A percentile compares a stretch with the other conserved stretches of the same genome.
Evolutionary conservation across 139 green algal genomes (phyloP).

Genomic region (Chlorella sorokiniana): DNA sequence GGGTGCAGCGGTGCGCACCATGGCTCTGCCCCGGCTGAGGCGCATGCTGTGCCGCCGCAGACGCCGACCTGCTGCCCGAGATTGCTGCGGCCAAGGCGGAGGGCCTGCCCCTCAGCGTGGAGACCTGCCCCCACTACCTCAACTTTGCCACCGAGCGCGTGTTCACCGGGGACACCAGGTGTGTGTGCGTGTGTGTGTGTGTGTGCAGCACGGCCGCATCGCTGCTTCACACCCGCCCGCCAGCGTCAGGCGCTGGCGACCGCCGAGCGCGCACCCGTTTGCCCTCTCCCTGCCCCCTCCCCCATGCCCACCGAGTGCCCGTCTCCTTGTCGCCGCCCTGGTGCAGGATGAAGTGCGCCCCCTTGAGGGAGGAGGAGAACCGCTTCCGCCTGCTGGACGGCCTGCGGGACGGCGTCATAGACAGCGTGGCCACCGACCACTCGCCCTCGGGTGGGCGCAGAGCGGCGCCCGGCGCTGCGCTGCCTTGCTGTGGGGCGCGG

Average conservation of each 20-base stretch:
- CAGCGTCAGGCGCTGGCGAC: too few relatives aligned
- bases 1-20: too few relatives aligned
- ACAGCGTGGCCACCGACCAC: constrained; percentile 87
- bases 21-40: too few relatives aligned
- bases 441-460: constrained; percentile 70
- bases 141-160: constrained; percentile 82
- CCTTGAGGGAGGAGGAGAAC: constrained; percentile 73
- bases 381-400: constrained; percentile 53
- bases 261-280: too few relatives aligned
- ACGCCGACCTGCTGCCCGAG: constrained; percentile 35
- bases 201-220: neutral
- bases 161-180: constrained; percentile 69
- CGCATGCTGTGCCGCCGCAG: too few relatives aligned
- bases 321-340: neutral
- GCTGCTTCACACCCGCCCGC: too few relatives aligned
- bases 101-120: constrained; percentile 79
- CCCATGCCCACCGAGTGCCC: neutral
- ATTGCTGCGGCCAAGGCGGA: constrained; percentile 45
- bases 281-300: neutral
- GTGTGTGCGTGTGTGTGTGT: neutral
- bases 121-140: constrained; percentile 96
- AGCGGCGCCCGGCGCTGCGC: neutral
- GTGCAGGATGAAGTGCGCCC: constrained; percentile 81
- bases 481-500: neutral
- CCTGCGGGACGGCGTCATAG: constrained; percentile 66